Evolutionary conservation across 2,329 filamentous ascomycete genomes (phyloP).

Genomic region (Fusarium sp.): DNA sequence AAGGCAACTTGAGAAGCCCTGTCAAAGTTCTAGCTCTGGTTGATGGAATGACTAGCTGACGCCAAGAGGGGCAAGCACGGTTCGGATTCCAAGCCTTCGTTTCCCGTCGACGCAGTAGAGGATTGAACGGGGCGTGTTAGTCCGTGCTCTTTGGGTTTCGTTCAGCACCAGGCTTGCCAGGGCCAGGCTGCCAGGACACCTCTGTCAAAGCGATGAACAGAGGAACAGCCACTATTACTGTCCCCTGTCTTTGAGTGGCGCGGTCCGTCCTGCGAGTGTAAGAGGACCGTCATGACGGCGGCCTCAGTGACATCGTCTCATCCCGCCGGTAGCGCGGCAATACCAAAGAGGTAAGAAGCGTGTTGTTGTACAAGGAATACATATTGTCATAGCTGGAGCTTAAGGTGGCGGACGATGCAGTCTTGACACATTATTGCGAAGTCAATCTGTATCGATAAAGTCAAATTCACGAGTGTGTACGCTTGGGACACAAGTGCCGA

Average conservation of each 20-base stretch:
- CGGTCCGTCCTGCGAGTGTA: conserved; percentile 13
- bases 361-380: conserved; percentile 15
- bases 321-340: conserved; percentile 40
- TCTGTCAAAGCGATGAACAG: background rate
- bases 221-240: conserved; percentile 13
- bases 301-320: conserved; percentile 25
- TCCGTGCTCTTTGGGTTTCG: conserved; percentile 9
- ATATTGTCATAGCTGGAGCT: conserved; percentile 9
- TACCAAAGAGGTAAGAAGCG: conserved; percentile 33
- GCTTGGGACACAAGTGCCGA: conserved; percentile 10
- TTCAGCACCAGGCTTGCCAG: conserved; percentile 6
- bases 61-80: conserved; percentile 12
- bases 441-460: conserved; percentile 21
- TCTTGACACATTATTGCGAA: conserved; percentile 37
- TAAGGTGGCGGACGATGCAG: conserved; percentile 40
- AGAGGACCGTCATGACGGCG: conserved; percentile 34
- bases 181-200: background rate
- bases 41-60: conserved; percentile 27
- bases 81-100: conserved; percentile 5
- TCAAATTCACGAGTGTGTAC: conserved; percentile 6
- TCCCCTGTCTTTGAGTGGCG: conserved; percentile 29
- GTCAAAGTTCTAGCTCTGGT: conserved; percentile 46
- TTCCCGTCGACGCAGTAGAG: conserved; percentile 4
- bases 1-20: conserved; percentile 46
- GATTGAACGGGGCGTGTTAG: conserved; percentile 16